Conservation (phyloP, 768 basidiomycete species). For the Boletus barrowsii region DNA sequence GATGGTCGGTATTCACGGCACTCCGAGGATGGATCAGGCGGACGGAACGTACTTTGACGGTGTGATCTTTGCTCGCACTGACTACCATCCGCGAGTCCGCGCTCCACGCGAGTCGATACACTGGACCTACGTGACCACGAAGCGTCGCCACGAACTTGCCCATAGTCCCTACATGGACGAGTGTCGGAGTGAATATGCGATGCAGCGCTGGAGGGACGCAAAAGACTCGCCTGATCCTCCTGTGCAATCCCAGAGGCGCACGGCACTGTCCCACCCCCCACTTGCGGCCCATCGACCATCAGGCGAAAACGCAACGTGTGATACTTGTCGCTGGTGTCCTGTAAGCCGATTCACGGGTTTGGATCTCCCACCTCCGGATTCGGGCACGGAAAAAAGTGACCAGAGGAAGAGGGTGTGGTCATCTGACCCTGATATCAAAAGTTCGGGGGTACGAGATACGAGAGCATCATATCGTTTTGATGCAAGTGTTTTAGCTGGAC, state of each 20-base stretch:
- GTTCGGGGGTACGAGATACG: conserved; percentile 62
- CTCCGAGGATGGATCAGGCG: not conserved
- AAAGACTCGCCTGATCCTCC: conserved; percentile 42
- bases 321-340: conserved; percentile 93
- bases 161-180: conserved; percentile 42
- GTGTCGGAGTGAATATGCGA: not conserved
- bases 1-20: no score
- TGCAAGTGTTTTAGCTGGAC: conserved; percentile 72
- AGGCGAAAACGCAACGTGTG: conserved; percentile 92
- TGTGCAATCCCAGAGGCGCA: conserved; percentile 85
- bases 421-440: conserved; percentile 93
- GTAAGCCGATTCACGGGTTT: conserved; percentile 80
- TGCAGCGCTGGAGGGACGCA: not conserved
- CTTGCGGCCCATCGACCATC: conserved; percentile 91
- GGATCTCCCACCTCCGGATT: conserved; percentile 42
- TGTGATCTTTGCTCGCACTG: conserved; percentile 94
- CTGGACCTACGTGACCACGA: conserved; percentile 90
- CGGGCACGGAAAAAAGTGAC: conserved; percentile 62
- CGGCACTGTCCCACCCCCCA: conserved; percentile 86
- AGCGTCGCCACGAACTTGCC: conserved; percentile 89
- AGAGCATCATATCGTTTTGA: conserved; percentile 73
- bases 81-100: conserved; percentile 89
- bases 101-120: conserved; percentile 94
- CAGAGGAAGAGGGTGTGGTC: conserved; percentile 98
- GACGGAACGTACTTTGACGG: conserved; percentile 70